Percentiles rank a stretch among this genome's conserved stretches.
phyloP scores from a whole-genome alignment of 306 rosid genomes.

The Alnus rubra region DNA sequence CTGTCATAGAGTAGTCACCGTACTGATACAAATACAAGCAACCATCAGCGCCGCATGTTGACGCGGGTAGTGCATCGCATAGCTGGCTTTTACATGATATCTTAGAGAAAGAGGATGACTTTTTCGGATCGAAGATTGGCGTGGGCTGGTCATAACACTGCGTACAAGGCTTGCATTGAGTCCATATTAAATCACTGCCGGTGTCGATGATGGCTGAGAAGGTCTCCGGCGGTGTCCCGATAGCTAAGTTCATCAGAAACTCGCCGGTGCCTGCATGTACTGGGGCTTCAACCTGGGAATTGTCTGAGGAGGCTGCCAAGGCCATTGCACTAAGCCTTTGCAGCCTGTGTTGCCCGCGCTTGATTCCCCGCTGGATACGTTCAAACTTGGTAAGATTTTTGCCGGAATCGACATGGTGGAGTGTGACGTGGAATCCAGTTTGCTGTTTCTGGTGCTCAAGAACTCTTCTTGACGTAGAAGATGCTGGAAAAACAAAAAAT shows the following conservation, averaged over 20 bases:
- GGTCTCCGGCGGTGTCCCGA: slow-evolving; percentile 65
- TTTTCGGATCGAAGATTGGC: slow-evolving; percentile 65
- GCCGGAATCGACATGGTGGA: slow-evolving; percentile 64
- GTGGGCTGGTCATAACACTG: slow-evolving; percentile 68
- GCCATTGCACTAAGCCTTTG: slow-evolving; percentile 58
- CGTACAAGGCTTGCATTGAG: slow-evolving; percentile 78
- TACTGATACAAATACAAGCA: slow-evolving; percentile 70
- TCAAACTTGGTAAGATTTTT: slow-evolving; percentile 71
- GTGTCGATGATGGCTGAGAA: slow-evolving; percentile 81
- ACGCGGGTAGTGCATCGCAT: slow-evolving; percentile 57
- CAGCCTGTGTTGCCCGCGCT: slow-evolving; percentile 51
- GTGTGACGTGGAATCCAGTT: slow-evolving; percentile 48
- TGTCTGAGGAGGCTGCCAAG: slow-evolving; percentile 27
- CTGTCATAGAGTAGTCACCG: slow-evolving; percentile 75
- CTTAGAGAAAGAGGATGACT: slow-evolving; percentile 60
- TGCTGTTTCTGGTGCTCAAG: slow-evolving; percentile 7
- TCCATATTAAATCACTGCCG: slow-evolving; percentile 91
- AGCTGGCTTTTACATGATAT: slow-evolving; percentile 49
- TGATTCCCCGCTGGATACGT: slow-evolving; percentile 59
- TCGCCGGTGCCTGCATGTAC: slow-evolving; percentile 69
- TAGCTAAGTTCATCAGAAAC: slow-evolving; percentile 60
- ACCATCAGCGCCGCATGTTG: slow-evolving; percentile 44
- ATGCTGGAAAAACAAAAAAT: slow-evolving; percentile 34
- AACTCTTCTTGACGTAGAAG: slow-evolving; percentile 47
- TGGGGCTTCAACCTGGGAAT: slow-evolving; percentile 39